Base-by-base conservation (phyloP, 2,329 filamentous ascomycete species). In the Botrytis cinerea region DNA sequence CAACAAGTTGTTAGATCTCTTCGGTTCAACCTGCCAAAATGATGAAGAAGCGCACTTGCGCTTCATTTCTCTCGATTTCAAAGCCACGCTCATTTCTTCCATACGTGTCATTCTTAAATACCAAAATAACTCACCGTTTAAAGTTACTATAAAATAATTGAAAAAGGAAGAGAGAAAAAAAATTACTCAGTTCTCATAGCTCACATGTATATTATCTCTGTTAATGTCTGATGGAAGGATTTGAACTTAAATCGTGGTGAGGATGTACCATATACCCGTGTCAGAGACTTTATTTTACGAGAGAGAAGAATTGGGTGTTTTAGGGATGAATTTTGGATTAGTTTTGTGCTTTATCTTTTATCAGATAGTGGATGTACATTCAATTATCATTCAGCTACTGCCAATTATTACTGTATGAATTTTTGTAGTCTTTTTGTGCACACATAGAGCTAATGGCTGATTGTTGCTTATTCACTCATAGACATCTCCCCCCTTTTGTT, bases 401-500 rank as follows among this genome's bases (percentile, higher is more conserved):
- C 6, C 14, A 28, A 4, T 10, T 12, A 4, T 12, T 38, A 10
- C 28, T 16, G 20, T n/a, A 9, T 18, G 1, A 10, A 9, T n/a
- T n/a, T 1, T 0, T 22, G 32, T 2, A 20, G 14, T 8, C 12
- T 2, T 2, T 28, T 4, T 14, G 8, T 1, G 16, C 18, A 28
- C 16, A 51, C 4, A n/a, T 0, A 40, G 0, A 0, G n/a, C 7
- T 6, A 12, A 28, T 38, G 6, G 1, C 8, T 40, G 3, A 1
- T 16, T 28, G 4, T 54, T n/a, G 12, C 5, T 67, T 16, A 51
- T 38, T 51, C 43, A 54, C 35, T 18, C 32, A 18, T 14, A 6
- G 6, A 12, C 46, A 40, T 40, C 16, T 40, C 46, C n/a, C 48
- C 22, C 22, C 9, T 22, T 66, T n/a, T 38, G 38, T 20, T 4